Evolutionary conservation across 495 filamentous ascomycete genomes (phyloP), one percentile per base, ranked within the genome.

Genomic region (Amphirosellinia nigrospora): DNA sequence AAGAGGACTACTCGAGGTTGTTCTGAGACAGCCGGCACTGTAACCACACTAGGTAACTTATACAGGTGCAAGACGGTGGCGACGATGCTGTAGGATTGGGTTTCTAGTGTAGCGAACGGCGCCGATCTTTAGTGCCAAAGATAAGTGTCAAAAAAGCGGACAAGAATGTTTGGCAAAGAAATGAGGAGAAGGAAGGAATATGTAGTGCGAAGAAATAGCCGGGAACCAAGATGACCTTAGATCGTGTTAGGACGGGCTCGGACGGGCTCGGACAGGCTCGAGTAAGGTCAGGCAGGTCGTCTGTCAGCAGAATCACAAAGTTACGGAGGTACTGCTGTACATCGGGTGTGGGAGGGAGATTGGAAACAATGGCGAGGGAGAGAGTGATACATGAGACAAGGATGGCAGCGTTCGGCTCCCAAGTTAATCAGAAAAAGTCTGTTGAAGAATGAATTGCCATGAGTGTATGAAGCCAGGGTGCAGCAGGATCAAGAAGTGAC

Each of bases 401-500:
- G 46, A 64, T 63, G 60, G 28, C 39, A 46, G 60, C 60, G n/a
- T 21, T 63, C 60, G 46, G 60, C 38, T 46, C 38, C 39, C 60
- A 7, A 46, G 60, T 46, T 34, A 13, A 45, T 46, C 16, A 46
- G 38, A 41, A 41, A 36, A 46, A 28, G 28, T 38, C 3, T 5
- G 38, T 30, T 38, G 55, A 59, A 60, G 26, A 21, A 11, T 16
- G n/a, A 34, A 23, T 30, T 56, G 53, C 30, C 16, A 23, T 41
- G 7, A 41, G 58, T 61, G 36, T 30, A 61, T 41, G 36, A 61
- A 61, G 3, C 58, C 21, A 41, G 36, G 58, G 36, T 61, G 36
- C 32, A 13, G 58, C 21, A 61, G 58, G 58, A 61, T 61, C 36
- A 11, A 39, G 32, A 61, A 34, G n/a, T n/a, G 58, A 38, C 58